Evolutionary conservation across 176 grass and related monocot species (phyloP).

Genomic region (Carex pumila): DNA sequence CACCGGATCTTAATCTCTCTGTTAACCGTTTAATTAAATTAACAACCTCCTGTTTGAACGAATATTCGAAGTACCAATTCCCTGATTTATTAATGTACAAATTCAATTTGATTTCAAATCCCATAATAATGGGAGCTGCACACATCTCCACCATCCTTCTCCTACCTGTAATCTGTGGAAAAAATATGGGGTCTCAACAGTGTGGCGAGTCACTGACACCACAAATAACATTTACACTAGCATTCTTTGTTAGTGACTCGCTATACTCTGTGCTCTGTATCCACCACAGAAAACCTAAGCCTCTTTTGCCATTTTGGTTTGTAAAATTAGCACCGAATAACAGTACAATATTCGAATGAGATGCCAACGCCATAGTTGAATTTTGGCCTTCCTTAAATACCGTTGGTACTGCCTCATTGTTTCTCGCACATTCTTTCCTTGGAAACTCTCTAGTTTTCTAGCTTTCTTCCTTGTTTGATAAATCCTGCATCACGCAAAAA

Average conservation of each 20-base stretch:
- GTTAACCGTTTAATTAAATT: background rate
- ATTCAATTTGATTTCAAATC: background rate
- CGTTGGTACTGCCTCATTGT: background rate
- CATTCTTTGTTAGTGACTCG: background rate
- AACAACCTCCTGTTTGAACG: background rate
- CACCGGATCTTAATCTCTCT: background rate
- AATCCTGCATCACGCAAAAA: conserved; percentile 18
- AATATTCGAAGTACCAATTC: conserved; percentile 11
- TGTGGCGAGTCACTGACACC: background rate
- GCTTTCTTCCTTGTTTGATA: background rate
- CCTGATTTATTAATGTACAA: background rate
- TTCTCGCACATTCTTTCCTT: background rate
- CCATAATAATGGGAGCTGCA: background rate
- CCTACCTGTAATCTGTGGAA: background rate
- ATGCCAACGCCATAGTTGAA: background rate
- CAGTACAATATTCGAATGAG: conserved; percentile 20
- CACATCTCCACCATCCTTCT: conserved; percentile 1
- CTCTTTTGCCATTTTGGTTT: background rate
- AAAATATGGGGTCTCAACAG: background rate
- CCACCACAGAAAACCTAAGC: background rate
- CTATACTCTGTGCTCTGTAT: background rate
- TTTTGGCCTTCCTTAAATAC: conserved; percentile 1
- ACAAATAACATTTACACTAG: background rate
- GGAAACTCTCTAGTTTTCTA: background rate
- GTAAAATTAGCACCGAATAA: conserved; percentile 8